phyloP scores from a whole-genome alignment of 2,329 filamentous ascomycete species.

The Fusarium citri region DNA sequence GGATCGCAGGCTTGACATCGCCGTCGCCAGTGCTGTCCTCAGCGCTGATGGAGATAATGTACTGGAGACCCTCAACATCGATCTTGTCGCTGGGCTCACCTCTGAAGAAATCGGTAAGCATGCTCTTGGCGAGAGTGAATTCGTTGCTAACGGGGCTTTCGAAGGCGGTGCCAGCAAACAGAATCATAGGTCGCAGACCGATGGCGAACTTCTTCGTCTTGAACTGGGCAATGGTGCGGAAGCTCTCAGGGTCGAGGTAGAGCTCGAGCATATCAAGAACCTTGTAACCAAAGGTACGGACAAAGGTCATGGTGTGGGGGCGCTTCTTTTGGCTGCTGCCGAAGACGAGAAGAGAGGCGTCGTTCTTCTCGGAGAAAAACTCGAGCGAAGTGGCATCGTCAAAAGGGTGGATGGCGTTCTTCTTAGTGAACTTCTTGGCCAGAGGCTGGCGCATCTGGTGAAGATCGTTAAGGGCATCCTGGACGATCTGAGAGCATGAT shows the following conservation, averaged over 20 bases:
- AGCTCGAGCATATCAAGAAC: slow-evolving; percentile 96
- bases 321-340: slow-evolving; percentile 92
- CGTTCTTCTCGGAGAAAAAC: slow-evolving; percentile 97
- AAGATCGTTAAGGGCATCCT: slow-evolving; percentile 87
- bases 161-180: slow-evolving; percentile 91
- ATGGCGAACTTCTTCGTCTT: slow-evolving; percentile 80
- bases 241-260: slow-evolving; percentile 79
- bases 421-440: slow-evolving; percentile 93
- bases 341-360: slow-evolving; percentile 86
- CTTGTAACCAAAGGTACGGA: slow-evolving; percentile 86
- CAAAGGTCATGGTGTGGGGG: slow-evolving; percentile 87
- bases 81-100: slow-evolving; percentile 80
- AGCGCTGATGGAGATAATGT: slow-evolving; percentile 84
- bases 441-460: slow-evolving; percentile 86
- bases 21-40: slow-evolving; percentile 66
- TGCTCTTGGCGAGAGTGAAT: slow-evolving; percentile 86
- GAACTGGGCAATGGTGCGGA: slow-evolving; percentile 78
- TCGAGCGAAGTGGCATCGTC: slow-evolving; percentile 88
- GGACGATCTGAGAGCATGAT: slow-evolving; percentile 82
- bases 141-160: slow-evolving; percentile 82
- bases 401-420: slow-evolving; percentile 95
- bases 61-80: slow-evolving; percentile 95
- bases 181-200: slow-evolving; percentile 87
- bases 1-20: slow-evolving; percentile 66
- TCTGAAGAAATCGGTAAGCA: slow-evolving; percentile 92